phyloP scores from a whole-genome alignment of 805 yeast genomes.

The Schizosaccharomyces octosporus region DNA sequence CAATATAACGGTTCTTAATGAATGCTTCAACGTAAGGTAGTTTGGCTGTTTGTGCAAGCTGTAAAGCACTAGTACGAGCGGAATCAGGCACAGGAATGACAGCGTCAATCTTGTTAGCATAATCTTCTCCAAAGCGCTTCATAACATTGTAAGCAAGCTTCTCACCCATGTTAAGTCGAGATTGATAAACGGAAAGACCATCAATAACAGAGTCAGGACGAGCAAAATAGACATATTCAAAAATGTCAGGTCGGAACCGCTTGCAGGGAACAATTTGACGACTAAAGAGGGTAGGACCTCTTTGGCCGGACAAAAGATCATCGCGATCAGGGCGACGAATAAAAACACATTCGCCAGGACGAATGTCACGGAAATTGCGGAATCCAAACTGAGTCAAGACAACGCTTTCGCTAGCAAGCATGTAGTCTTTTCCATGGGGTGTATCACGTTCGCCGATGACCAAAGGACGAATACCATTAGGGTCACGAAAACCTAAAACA shows the following conservation, averaged over 20 bases:
- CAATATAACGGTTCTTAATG: conserved; percentile 87
- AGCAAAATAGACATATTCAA: conserved; percentile 93
- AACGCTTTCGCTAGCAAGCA: conserved; percentile 89
- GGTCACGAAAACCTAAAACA: conserved; percentile 84
- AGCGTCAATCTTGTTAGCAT: conserved; percentile 50
- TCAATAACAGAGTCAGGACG: conserved; percentile 90
- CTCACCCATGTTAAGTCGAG: conserved; percentile 82
- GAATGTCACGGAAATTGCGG: conserved; percentile 49
- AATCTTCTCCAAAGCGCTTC: conserved; percentile 21
- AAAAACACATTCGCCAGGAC: conserved; percentile 92
- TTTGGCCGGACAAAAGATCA: conserved; percentile 28
- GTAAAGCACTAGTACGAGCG: conserved; percentile 82
- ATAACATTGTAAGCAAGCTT: conserved; percentile 55
- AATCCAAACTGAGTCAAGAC: conserved; percentile 83
- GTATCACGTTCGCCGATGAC: conserved; percentile 59
- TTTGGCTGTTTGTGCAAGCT: conserved; percentile 60
- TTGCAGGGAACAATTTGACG: conserved; percentile 60
- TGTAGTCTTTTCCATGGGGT: conserved; percentile 57
- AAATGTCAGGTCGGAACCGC: conserved; percentile 79
- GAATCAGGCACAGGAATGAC: conserved; percentile 97
- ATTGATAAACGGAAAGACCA: conserved; percentile 86
- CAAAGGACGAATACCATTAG: conserved; percentile 85
- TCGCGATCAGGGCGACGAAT: conserved; percentile 49
- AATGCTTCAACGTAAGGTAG: conserved; percentile 89
- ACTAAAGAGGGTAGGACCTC: conserved; percentile 14